These are phyloP conservation scores for Rubroboletus satanas DNA, from an alignment of 768 basidiomycete species.

Conservation along the genomic window DNA sequence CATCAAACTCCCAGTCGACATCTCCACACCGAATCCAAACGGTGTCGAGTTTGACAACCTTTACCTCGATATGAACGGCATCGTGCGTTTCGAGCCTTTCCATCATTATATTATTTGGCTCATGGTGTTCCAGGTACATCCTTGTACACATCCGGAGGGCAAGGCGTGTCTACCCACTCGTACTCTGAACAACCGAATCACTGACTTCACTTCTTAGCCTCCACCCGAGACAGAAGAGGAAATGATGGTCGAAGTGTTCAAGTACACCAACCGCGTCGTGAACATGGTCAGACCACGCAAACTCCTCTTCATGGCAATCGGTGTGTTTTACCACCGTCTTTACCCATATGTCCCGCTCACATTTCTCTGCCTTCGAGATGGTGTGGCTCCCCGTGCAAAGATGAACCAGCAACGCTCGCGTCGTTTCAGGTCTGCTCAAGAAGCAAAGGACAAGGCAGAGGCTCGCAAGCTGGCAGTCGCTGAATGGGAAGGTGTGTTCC, in stretches of 20 bases:
- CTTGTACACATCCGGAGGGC: slow-evolving; percentile 98
- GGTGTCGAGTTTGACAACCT: slow-evolving; percentile 93
- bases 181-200: not conserved
- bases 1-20: slow-evolving; percentile 74
- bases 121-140: slow-evolving; percentile 67
- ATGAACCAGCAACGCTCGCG: slow-evolving; percentile 99
- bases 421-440: slow-evolving; percentile 92
- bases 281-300: slow-evolving; percentile 96
- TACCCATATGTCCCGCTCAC: not conserved
- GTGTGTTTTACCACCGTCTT: slow-evolving; percentile 41
- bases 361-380: slow-evolving; percentile 51
- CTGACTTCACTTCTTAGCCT: slow-evolving; percentile 46
- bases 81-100: slow-evolving; percentile 48
- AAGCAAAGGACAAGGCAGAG: slow-evolving; percentile 91
- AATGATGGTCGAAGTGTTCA: slow-evolving; percentile 98
- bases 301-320: slow-evolving; percentile 97
- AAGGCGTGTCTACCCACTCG: slow-evolving; percentile 47
- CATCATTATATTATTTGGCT: not conserved
- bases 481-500: slow-evolving; percentile 72
- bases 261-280: slow-evolving; percentile 94
- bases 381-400: slow-evolving; percentile 96
- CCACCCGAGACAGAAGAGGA: slow-evolving; percentile 97
- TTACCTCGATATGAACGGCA: slow-evolving; percentile 99
- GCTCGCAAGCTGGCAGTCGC: slow-evolving; percentile 78
- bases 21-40: slow-evolving; percentile 85